Base-by-base conservation (phyloP, 176 grass and related monocot genomes). In the Triticum timopheevii region DNA sequence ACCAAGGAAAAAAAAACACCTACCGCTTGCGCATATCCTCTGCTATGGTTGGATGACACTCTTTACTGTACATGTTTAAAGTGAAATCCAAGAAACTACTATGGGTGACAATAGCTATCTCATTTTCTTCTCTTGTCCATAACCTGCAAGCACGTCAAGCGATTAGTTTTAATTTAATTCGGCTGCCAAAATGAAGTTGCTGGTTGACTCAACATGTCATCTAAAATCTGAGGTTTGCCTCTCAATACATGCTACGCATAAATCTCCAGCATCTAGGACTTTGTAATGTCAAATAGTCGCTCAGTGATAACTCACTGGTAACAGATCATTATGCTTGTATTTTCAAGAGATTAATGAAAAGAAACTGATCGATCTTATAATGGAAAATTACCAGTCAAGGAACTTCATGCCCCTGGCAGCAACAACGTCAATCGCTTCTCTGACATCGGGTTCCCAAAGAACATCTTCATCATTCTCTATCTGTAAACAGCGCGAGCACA, bases 31-130 rank as follows among this genome's bases (percentile, higher is more conserved):
- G 27, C 65, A 94, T 68, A 84, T 96, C 92, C 45, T 88, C 22
- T 64, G 81, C 85, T 82, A 98, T 42, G 0, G 61, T 79, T 34
- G 92, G 94, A 94, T 98, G 97, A 9, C 88, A 91, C 40, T 91
- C 97, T 30, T 78, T 82, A 28, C 97, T 89, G 47, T 91, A 98
- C 79, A 16, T 87, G 73, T 84, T 90, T 2, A 98, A 89, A 58
- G 90, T 98, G 52, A 91, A 87, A 61, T 22, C 81, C 45, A 98
- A 91, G 70, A 98, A 94, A 20, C 88, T 90, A 28, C 94, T 98
- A 76, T 98, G 97, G 31, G 67, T 96, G 63, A 96, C 89, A n/a
- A 98, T 80, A 82, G 90, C 93, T 91, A 96, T 96, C 88, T 96
- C 94, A 31, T 84, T 94, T 80, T 98, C 94, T 86, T 96, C 76